A percentile compares a stretch with the other conserved stretches of the same genome.
phyloP scores from a whole-genome alignment of 176 grass and related monocot genomes.

The Thinopyrum elongatum region DNA sequence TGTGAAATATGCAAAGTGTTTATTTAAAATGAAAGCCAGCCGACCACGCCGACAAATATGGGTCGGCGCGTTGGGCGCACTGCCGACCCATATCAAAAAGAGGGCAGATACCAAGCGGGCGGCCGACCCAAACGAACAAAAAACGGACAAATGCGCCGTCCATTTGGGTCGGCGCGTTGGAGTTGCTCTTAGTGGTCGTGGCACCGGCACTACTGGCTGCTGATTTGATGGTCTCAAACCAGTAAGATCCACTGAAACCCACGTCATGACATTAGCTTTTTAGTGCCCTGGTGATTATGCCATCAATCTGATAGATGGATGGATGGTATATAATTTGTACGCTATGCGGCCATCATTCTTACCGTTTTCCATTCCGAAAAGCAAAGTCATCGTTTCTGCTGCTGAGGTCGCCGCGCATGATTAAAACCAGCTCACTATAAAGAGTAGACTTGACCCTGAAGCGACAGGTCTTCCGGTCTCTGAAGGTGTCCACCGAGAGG shows the following conservation, averaged over 20 bases:
- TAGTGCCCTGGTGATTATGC: neutral
- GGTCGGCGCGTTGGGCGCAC: too few relatives aligned
- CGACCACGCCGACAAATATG: too few relatives aligned
- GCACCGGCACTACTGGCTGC: too few relatives aligned
- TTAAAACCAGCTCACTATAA: neutral
- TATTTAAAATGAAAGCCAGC: too few relatives aligned
- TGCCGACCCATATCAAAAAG: too few relatives aligned
- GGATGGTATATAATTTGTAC: neutral
- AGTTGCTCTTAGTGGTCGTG: too few relatives aligned
- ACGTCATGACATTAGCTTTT: conserved; percentile 6
- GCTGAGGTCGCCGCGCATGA: neutral
- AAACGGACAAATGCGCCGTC: too few relatives aligned
- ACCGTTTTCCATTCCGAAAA: neutral
- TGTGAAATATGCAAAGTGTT: too few relatives aligned
- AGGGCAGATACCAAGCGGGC: too few relatives aligned
- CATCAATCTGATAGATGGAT: neutral
- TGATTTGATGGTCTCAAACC: too few relatives aligned
- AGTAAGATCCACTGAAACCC: neutral
- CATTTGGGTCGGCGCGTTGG: too few relatives aligned
- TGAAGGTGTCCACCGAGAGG: neutral
- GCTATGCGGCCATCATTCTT: neutral
- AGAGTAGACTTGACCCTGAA: neutral
- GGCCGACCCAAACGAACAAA: too few relatives aligned
- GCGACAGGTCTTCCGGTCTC: neutral
- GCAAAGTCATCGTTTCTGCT: neutral